Evolutionary conservation across 495 filamentous ascomycete species (phyloP).

Genomic region (Parmelia sp.): DNA sequence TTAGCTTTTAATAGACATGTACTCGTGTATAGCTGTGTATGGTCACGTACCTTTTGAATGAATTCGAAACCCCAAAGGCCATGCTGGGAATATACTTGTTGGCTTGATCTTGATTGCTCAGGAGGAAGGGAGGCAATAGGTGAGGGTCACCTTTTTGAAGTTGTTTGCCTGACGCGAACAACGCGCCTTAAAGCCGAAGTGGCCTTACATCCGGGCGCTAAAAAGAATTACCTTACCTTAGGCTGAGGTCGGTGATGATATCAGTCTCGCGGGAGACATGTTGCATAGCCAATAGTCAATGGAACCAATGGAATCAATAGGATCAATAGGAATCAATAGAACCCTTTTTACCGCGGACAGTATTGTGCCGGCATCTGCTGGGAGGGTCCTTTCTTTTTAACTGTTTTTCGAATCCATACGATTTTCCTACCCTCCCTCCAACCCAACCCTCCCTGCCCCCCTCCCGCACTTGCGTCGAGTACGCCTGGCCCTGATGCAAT

Average conservation of each 20-base stretch:
- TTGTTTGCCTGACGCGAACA: conserved; percentile 14
- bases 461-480: too few relatives aligned
- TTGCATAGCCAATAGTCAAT: too few relatives aligned
- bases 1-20: conserved; percentile 8
- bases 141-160: not conserved
- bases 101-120: not conserved
- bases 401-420: not conserved
- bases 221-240: too few relatives aligned
- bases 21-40: not conserved
- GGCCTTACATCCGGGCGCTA: conserved; percentile 1
- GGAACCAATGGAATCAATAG: too few relatives aligned
- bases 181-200: conserved; percentile 3
- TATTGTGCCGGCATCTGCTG: not conserved
- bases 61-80: conserved; percentile 54
- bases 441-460: not conserved
- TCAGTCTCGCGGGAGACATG: too few relatives aligned
- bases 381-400: not conserved
- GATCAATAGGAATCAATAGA: too few relatives aligned
- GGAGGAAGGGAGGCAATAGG: not conserved
- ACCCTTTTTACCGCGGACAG: too few relatives aligned
- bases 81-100: conserved; percentile 34
- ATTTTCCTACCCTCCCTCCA: not conserved
- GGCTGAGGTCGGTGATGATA: too few relatives aligned
- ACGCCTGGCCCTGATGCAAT: conserved; percentile 10
- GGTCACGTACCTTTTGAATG: conserved; percentile 45